These are phyloP conservation scores for Gremmenia infestans DNA, from an alignment of 2,329 filamentous ascomycete genomes.

Conservation along the genomic window DNA sequence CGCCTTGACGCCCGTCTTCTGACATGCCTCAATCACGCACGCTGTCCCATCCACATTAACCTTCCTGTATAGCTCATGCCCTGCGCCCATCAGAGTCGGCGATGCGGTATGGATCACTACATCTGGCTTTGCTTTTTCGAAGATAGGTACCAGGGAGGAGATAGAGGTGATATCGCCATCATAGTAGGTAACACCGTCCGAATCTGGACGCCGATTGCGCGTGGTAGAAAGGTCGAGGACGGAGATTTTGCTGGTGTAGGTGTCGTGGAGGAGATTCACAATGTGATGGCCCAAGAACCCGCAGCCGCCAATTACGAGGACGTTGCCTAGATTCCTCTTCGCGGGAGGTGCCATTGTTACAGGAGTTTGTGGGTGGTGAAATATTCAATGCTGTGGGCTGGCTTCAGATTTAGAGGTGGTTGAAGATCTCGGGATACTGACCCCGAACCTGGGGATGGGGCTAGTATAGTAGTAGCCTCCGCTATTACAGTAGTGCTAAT, in stretches of 20 bases:
- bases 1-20: conserved; percentile 65
- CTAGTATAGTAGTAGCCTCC: background rate
- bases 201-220: conserved; percentile 56
- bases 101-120: conserved; percentile 90
- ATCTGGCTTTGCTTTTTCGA: conserved; percentile 65
- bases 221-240: conserved; percentile 69
- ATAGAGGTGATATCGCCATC: conserved; percentile 73
- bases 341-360: conserved; percentile 11
- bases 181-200: conserved; percentile 59
- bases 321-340: conserved; percentile 50
- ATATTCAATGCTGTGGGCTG: background rate
- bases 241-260: conserved; percentile 51
- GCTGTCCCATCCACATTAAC: conserved; percentile 87
- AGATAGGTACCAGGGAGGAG: conserved; percentile 54
- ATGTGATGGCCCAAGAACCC: conserved; percentile 82
- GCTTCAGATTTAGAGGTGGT: background rate
- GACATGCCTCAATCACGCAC: conserved; percentile 70
- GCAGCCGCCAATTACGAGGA: conserved; percentile 77
- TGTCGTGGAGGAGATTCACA: conserved; percentile 65
- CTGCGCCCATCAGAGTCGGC: conserved; percentile 50
- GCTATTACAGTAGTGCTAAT: background rate
- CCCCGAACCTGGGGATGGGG: background rate
- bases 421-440: background rate
- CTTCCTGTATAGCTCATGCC: conserved; percentile 62
- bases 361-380: background rate